phyloP scores from a whole-genome alignment of 306 rosid genomes.

The Malus sieversii region DNA sequence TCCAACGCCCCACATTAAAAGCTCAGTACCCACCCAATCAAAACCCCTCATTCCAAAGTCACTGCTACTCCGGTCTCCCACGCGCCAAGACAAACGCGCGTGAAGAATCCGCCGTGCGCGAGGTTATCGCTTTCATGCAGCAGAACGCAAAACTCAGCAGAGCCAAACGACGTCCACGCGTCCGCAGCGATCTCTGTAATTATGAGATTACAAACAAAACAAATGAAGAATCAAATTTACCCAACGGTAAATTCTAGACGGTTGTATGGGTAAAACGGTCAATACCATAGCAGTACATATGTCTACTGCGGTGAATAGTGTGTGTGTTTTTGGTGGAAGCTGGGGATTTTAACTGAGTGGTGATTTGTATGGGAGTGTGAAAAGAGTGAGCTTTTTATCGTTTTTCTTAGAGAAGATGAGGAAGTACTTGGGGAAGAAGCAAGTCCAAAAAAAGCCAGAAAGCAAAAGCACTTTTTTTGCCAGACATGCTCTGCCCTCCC shows the following conservation, averaged over 20 bases:
- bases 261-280: neutral
- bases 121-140: neutral
- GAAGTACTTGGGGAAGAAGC: constrained; percentile 31
- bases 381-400: neutral
- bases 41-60: neutral
- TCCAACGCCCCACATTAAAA: neutral
- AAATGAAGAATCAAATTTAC: neutral
- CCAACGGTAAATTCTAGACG: neutral
- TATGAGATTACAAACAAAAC: no score
- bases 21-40: neutral
- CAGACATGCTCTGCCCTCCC: constrained; percentile 31
- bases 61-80: neutral
- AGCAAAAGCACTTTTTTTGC: constrained; percentile 33
- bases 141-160: neutral
- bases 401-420: constrained; percentile 19
- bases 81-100: neutral
- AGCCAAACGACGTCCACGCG: no score
- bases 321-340: neutral
- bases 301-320: neutral
- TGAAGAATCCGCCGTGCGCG: neutral
- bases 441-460: constrained; percentile 16
- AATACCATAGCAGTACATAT: neutral
- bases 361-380: neutral
- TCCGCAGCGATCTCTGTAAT: no score
- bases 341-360: neutral